Evolutionary conservation across 306 rosid genomes (phyloP), one percentile per base, ranked within the genome.

Genomic region (Myrica gale): DNA sequence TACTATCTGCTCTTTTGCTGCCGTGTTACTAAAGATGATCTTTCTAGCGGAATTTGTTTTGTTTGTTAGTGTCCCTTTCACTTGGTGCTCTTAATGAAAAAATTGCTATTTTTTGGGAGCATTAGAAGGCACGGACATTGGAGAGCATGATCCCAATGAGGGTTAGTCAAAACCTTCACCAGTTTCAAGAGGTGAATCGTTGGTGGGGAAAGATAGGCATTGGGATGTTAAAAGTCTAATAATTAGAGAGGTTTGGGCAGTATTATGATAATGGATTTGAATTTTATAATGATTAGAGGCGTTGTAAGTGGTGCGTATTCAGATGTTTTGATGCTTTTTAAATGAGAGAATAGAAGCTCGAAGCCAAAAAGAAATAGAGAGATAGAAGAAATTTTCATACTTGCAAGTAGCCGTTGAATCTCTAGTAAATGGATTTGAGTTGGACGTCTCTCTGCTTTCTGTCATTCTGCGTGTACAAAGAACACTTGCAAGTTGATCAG

Each of bases 241-340:
- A 78, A 79, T 81, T 76, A 75, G 80, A 68, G 45, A 63, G 76
- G 53, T 82, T 32, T 2, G 37, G 37, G 37, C 37, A 32, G 3
- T 32, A 32, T 32, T n/a, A n/a, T 32, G 94, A n/a, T n/a, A n/a
- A n/a, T n/a, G 92, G 88, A 89, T 89, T 91, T 87, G 90, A 85
- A 60, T 62, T 58, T 21, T 67, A 83, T 48, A 48, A 78, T 85
- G 76, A 79, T 79, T 76, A 75, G 80, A 71, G 45, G 63, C 73
- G 62, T n/a, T 32, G 81, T 46, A 23, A 76, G 72, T 4, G 17
- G 66, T 16, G 84, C n/a, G n/a, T n/a, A n/a, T n/a, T 83, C 82
- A 69, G 52, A 69, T 65, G 60, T 73, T 76, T 74, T 48, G 72
- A 76, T 78, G 86, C 73, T 0, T 54, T 80, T 67, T 19, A 42